Evolutionary conservation across 352 stramenopile genomes (phyloP), one percentile per base, ranked within the genome.

Genomic region (Phytophthora hybrid): DNA sequence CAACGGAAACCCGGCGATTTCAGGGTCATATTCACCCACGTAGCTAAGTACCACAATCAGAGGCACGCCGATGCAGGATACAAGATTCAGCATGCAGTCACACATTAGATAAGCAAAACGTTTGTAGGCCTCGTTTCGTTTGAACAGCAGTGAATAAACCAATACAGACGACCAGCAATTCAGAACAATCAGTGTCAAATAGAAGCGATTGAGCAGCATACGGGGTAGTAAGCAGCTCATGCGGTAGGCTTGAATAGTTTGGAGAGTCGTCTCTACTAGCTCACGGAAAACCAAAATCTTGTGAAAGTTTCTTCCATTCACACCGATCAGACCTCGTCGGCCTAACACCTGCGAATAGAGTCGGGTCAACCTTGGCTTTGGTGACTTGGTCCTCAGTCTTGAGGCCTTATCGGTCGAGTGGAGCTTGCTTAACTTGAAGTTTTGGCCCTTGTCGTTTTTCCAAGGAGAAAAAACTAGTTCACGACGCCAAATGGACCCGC

Each of bases 191-290:
- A 85, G 41, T 4, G 31, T 53, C 11, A 79, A 39, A 16, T 74
- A 81, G 31, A 83, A 73, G 1, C 70, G 65, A 37, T 85, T 80
- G 18, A 83, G 65, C 60, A 72, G 71, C 31, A 75, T 62, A 3
- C 62, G 66, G 16, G 64, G 59, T 1, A 80, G 57, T n/a, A 67
- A 61, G 51, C 59, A 66, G 18, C 69, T 80, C 74, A 80, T 80
- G 6, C 62, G 51, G 14, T 80, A 78, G 16, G 69, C 69, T 61
- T 78, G 74, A 1, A 76, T 19, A 1, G 65, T 66, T 44, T 81
- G 74, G 41, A 81, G 58, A 2, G 34, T 44, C 3, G 70, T 73
- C 52, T 81, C 74, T 13, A 73, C 18, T 2, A 81, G 19, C 21
- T 78, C 74, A 8, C 70, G 74, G 5, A 26, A 29, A 19, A 80